Base-by-base conservation (phyloP, 352 stramenopile genomes). In the Pythium aquatile region DNA sequence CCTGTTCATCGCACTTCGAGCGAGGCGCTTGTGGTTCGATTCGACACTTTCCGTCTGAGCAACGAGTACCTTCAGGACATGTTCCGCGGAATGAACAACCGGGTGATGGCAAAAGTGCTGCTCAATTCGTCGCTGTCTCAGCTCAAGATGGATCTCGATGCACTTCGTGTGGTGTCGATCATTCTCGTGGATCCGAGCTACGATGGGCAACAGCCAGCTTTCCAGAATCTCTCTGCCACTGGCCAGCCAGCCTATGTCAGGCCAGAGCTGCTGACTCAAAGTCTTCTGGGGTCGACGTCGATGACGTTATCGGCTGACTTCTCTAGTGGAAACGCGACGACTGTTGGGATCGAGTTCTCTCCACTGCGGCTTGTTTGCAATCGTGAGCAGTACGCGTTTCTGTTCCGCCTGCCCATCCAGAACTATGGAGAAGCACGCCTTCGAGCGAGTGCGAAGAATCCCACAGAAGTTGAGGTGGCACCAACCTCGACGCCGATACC, bases 351-450 rank as follows among this genome's bases (percentile, higher is more conserved):
- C 29, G 72, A 57, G 28, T 79, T 81, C 39, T 79, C 72, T 30
- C 85, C 87, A 6, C 68, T 95, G 58, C 82, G 81, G 1, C 69
- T 94, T 0, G 85, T 95, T 10, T 95, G 85, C 62, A 94, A 91
- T 52, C 79, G 91, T 63, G 85, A 91, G 37, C 87, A 95, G 48
- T 92, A 94, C 52, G 81, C 78, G 0, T 91, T 95, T 58, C 64
- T 95, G 20, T 59, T 94, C 24, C 76, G 81, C 17, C 74, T 91
- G 3, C 85, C 87, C 16, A 77, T 90, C 42, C 83, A 91, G 49
- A 94, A 95, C 56, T 79, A 90, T 24, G 67, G 74, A 44, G 87
- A 95, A 59, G 72, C 72, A 10, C 84, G 79, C 62, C 81, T 29
- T 11, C 48, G 20, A 30, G 29, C 52, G 32, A 46, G 32, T 30